These are phyloP conservation scores for Alternaria atra DNA, from an alignment of 2,329 filamentous ascomycete genomes.

Conservation along the genomic window DNA sequence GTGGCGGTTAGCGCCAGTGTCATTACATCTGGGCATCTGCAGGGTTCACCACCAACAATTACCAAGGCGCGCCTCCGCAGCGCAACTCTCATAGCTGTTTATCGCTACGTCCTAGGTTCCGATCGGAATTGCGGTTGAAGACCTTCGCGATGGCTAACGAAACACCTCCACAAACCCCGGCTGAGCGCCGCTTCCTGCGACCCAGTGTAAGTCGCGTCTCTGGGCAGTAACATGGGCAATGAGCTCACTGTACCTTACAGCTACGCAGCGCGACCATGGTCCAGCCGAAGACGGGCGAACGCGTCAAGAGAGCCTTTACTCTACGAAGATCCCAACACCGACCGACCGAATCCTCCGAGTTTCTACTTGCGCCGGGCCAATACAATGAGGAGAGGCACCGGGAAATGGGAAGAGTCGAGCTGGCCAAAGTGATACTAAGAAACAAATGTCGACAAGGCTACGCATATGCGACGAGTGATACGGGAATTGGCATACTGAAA, in stretches of 20 bases:
- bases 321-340: slow-evolving; percentile 62
- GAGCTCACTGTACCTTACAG: slow-evolving; percentile 53
- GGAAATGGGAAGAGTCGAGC: slow-evolving; percentile 44
- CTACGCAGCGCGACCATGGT: slow-evolving; percentile 88
- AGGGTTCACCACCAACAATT: slow-evolving; percentile 17
- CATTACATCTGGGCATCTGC: slow-evolving; percentile 23
- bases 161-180: slow-evolving; percentile 39
- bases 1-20: slow-evolving; percentile 23
- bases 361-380: slow-evolving; percentile 48
- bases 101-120: slow-evolving; percentile 22
- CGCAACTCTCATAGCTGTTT: slow-evolving; percentile 1
- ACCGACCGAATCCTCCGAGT: slow-evolving; percentile 56
- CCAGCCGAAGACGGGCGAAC: slow-evolving; percentile 84
- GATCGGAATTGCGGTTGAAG: slow-evolving; percentile 1
- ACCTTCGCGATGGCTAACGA: slow-evolving; percentile 38
- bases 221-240: not conserved
- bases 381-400: slow-evolving; percentile 40
- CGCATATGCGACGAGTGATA: slow-evolving; percentile 73
- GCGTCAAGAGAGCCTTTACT: slow-evolving; percentile 80
- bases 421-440: slow-evolving; percentile 49
- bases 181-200: slow-evolving; percentile 48
- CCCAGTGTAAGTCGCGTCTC: slow-evolving; percentile 44
- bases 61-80: slow-evolving; percentile 6
- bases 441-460: slow-evolving; percentile 52
- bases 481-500: slow-evolving; percentile 83